A percentile compares a stretch with the other conserved stretches of the same genome.
phyloP scores from a whole-genome alignment of 768 basidiomycete genomes.

The Chiua virens region DNA sequence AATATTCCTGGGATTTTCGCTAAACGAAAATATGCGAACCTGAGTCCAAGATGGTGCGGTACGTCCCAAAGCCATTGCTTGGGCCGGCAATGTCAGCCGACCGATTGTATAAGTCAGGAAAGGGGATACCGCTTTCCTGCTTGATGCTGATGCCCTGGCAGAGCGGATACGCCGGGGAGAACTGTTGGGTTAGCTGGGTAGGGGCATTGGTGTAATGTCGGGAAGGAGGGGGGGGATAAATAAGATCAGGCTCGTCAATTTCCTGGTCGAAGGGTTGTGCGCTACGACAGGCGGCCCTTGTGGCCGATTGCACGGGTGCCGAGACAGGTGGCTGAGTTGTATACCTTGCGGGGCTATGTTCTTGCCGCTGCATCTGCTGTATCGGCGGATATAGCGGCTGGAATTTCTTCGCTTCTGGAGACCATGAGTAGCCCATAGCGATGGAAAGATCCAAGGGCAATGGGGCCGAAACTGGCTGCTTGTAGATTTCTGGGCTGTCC shows the following conservation, averaged over 20 bases:
- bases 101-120: conserved; percentile 27
- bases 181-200: conserved; percentile 17
- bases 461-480: conserved; percentile 34
- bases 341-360: conserved; percentile 23
- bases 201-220: conserved; percentile 24
- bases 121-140: conserved; percentile 28
- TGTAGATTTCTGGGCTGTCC: conserved; percentile 28
- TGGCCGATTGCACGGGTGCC: conserved; percentile 8
- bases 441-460: conserved; percentile 32
- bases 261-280: conserved; percentile 24
- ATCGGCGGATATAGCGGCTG: conserved; percentile 36
- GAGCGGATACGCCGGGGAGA: conserved; percentile 23
- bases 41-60: conserved; percentile 25
- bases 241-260: conserved; percentile 27
- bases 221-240: conserved; percentile 23
- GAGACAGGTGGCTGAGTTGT: conserved; percentile 12
- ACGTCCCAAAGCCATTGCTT: conserved; percentile 21
- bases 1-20: background rate
- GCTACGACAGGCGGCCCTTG: conserved; percentile 13
- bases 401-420: conserved; percentile 34
- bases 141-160: conserved; percentile 25
- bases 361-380: conserved; percentile 30
- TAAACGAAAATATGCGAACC: conserved; percentile 23
- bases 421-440: conserved; percentile 34
- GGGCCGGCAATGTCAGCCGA: conserved; percentile 23